phyloP scores from a whole-genome alignment of 2,329 filamentous ascomycete species.

The Colletotrichum sp. region DNA sequence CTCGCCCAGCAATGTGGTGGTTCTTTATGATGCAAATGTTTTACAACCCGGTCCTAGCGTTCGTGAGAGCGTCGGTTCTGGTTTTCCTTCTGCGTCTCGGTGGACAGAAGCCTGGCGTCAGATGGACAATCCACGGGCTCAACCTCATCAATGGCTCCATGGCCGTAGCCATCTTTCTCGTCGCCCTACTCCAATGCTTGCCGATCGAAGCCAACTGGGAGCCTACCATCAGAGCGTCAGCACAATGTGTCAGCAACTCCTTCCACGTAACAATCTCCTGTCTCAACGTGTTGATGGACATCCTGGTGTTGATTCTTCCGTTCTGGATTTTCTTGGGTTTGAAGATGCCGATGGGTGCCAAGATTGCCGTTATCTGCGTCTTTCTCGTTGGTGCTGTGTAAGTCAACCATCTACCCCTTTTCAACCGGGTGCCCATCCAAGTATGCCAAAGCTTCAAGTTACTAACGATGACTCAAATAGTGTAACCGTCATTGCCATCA shows the following conservation, averaged over 20 bases:
- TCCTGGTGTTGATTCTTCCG: constrained; percentile 39
- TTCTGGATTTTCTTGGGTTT: constrained; percentile 45
- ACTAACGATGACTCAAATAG: constrained; percentile 20
- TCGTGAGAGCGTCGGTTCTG: constrained; percentile 50
- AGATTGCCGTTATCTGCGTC: constrained; percentile 42
- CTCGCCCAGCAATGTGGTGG: constrained; percentile 27
- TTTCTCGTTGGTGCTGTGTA: constrained; percentile 43
- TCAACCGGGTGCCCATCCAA: neutral
- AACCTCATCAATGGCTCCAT: constrained; percentile 34
- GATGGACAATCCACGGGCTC: constrained; percentile 32
- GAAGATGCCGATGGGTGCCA: constrained; percentile 41
- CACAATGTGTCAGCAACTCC: neutral
- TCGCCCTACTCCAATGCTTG: constrained; percentile 39
- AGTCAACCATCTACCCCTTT: constrained; percentile 21
- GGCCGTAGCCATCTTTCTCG: constrained; percentile 36
- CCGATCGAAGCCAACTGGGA: constrained; percentile 35
- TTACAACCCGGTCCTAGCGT: constrained; percentile 50
- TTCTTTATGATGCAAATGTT: constrained; percentile 42
- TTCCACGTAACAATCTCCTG: neutral
- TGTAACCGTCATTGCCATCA: constrained; percentile 34
- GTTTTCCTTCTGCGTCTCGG: constrained; percentile 50
- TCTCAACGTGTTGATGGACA: constrained; percentile 39
- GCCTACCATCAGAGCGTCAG: constrained; percentile 20
- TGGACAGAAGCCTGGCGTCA: constrained; percentile 37
- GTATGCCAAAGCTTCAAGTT: neutral